Evolutionary conservation across 176 grass and related monocot species (phyloP).

Genomic region (Dactylis glomerata): DNA sequence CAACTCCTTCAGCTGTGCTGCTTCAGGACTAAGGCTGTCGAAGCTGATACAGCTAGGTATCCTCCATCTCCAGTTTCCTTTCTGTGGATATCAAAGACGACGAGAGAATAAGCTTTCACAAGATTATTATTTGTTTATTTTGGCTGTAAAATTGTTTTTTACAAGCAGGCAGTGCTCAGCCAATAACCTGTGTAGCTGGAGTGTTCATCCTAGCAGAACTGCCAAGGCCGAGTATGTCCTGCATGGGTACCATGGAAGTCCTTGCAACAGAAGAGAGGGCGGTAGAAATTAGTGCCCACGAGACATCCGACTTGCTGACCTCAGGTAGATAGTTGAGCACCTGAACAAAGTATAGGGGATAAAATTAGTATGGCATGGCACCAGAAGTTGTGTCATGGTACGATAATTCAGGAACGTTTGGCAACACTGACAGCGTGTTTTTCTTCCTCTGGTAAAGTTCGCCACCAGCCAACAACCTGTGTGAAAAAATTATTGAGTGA

Average conservation of each 20-base stretch:
- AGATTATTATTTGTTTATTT: background rate
- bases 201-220: slow-evolving; percentile 89
- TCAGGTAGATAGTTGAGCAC: slow-evolving; percentile 61
- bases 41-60: slow-evolving; percentile 64
- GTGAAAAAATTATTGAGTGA: background rate
- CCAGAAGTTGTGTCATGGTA: background rate
- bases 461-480: slow-evolving; percentile 87
- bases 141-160: background rate
- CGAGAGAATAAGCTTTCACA: background rate
- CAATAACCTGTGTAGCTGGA: slow-evolving; percentile 72
- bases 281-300: slow-evolving; percentile 58
- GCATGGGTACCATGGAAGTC: slow-evolving; percentile 73
- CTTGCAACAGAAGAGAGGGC: slow-evolving; percentile 76
- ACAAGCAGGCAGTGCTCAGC: background rate
- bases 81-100: slow-evolving; percentile 37
- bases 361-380: background rate
- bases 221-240: slow-evolving; percentile 74
- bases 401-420: background rate
- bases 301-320: slow-evolving; percentile 40
- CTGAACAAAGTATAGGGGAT: slow-evolving; percentile 37
- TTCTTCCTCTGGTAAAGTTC: slow-evolving; percentile 59
- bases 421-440: slow-evolving; percentile 55
- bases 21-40: slow-evolving; percentile 58
- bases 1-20: slow-evolving; percentile 59
- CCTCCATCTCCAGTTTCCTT: slow-evolving; percentile 92